Base-by-base conservation (phyloP, 2,329 filamentous ascomycete genomes). In the Beauveria rudraprayagi region DNA sequence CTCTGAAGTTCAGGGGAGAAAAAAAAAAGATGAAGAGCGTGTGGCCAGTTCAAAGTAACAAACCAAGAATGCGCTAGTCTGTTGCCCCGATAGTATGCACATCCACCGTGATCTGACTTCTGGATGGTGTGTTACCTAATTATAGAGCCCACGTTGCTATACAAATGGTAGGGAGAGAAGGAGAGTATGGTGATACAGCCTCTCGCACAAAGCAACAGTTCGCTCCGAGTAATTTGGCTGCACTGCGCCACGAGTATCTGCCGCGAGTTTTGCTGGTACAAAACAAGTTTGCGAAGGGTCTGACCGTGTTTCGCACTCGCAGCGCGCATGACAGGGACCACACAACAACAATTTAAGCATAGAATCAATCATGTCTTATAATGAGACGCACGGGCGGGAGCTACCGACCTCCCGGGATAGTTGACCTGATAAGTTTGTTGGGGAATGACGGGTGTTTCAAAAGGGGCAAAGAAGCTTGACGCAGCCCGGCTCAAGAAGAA, bases 341-440 rank as follows among this genome's bases (percentile, higher is more conserved):
- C 26, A 19, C 7, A 17, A n/a, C 48, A 24, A 53, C 24, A 46
- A 52, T 53, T 60, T 60, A 60, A 60, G 56, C 56, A 60, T 60
- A 60, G 48, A 40, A 48, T 60, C 19, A 40, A 48, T 60, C 19
- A 3, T 60, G 56, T 60, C 56, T 60, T 44, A 52, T 14, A 50
- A 16, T n/a, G 40, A 56, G 16, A 26, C 22, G 40, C 28, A 34
- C 28, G 28, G 43, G 44, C n/a, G 43, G n/a, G 30, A 40, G 19
- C 26, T 57, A 57, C 55, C 55, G 43, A 30, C 22, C 11, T 16
- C 19, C 30, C 43, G 44, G 54, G 44, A 28, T 44, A 34, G 22
- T 24, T 54, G 26, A 34, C 37, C 10, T 40, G 28, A 16, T 19
- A 26, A n/a, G 55, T 57, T 57, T 57, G 44, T 57, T 57, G 55